These are phyloP conservation scores for Hemileia vastatrix DNA, from an alignment of 1,284 basidiomycete genomes.

Conservation along the genomic window DNA sequence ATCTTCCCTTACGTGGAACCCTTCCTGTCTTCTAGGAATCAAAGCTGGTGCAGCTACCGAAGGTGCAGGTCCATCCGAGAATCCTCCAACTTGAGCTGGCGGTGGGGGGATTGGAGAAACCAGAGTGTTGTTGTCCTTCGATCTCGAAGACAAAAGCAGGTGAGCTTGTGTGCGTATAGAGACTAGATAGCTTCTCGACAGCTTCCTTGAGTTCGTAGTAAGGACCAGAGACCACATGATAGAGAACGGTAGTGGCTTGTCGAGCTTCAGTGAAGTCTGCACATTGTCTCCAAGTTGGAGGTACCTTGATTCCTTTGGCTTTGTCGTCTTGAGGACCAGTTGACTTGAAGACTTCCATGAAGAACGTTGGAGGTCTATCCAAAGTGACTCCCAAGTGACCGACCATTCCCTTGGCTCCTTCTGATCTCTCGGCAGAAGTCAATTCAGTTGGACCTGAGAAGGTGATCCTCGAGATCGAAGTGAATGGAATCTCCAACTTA, in stretches of 20 bases:
- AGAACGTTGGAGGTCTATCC: constrained; percentile 33
- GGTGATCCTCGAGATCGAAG: constrained; percentile 24
- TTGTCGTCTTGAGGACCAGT: constrained; percentile 23
- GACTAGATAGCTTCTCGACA: constrained; percentile 24
- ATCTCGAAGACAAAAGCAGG: constrained; percentile 19
- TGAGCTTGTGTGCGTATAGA: constrained; percentile 25
- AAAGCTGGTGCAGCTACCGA: too few species aligned
- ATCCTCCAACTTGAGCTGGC: too few species aligned
- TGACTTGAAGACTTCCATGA: constrained; percentile 37
- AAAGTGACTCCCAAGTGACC: constrained; percentile 33
- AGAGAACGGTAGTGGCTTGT: constrained; percentile 30
- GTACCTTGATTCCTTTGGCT: constrained; percentile 19
- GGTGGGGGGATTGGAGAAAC: too few species aligned
- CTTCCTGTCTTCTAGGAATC: too few species aligned
- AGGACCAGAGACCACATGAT: constrained; percentile 33
- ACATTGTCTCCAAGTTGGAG: constrained; percentile 36
- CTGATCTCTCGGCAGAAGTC: constrained; percentile 27
- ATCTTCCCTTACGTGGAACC: too few species aligned
- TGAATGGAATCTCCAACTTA: constrained; percentile 35
- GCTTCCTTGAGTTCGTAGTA: constrained; percentile 32
- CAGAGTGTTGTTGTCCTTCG: neutral
- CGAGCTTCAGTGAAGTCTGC: constrained; percentile 37
- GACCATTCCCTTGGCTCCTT: constrained; percentile 28
- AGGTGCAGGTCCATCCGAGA: too few species aligned
- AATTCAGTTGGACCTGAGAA: constrained; percentile 17